Evolutionary conservation across 202 grass and related monocot genomes (phyloP).

Genomic region (Brachypodium distachyon): DNA sequence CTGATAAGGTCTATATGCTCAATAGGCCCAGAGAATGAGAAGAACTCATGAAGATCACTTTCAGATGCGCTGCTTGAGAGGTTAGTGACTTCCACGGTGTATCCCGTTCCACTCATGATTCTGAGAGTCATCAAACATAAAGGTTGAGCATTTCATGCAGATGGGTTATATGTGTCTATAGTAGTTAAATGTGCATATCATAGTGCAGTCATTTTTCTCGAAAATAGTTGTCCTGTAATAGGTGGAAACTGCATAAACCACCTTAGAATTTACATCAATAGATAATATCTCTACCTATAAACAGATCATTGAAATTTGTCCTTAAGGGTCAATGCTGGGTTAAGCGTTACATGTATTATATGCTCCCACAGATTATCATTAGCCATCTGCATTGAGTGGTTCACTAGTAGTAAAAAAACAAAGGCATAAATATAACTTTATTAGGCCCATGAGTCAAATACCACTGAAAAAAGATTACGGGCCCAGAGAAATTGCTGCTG

Average conservation of each 20-base stretch:
- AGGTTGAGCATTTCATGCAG: slow-evolving; percentile 8
- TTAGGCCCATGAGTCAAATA: slow-evolving; percentile 1
- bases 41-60: slow-evolving; percentile 80
- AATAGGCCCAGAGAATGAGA: slow-evolving; percentile 94
- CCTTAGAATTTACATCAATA: background rate
- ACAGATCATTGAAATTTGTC: no score
- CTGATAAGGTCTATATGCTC: slow-evolving; percentile 92
- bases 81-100: slow-evolving; percentile 87
- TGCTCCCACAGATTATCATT: background rate
- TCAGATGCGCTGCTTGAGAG: slow-evolving; percentile 69
- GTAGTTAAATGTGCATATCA: background rate
- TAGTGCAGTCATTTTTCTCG: no score
- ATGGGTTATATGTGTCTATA: background rate
- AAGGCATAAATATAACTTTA: background rate
- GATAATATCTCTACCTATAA: background rate
- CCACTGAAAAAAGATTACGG: background rate
- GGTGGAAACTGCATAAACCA: background rate
- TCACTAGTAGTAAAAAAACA: background rate
- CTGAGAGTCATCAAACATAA: slow-evolving; percentile 32
- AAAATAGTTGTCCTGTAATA: background rate
- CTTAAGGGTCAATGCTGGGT: no score
- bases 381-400: background rate
- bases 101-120: slow-evolving; percentile 58
- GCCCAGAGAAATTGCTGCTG: background rate
- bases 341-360: background rate